Conservation (phyloP, 768 basidiomycete genomes). For the Gyrodon lividus region DNA sequence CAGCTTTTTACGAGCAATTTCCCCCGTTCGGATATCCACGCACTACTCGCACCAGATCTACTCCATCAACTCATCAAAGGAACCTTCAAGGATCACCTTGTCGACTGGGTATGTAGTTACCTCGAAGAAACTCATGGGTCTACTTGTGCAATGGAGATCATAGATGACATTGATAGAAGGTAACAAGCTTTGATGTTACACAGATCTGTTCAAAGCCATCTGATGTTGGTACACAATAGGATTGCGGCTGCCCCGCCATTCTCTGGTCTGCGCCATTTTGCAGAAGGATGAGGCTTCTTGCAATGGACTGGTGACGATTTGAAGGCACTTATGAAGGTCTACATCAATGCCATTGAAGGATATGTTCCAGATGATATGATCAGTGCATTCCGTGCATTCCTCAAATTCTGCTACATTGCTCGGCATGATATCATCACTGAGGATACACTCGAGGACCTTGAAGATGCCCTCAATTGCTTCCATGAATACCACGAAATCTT, state of each 20-base stretch:
- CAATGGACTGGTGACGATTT: constrained; percentile 40
- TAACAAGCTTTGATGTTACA: neutral
- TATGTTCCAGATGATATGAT: constrained; percentile 27
- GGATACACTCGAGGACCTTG: constrained; percentile 16
- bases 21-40: constrained; percentile 32
- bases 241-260: constrained; percentile 28
- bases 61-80: constrained; percentile 9
- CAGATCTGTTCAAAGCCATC: too few relatives aligned
- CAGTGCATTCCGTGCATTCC: constrained; percentile 15
- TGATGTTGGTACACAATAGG: too few relatives aligned
- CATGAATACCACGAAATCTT: constrained; percentile 22
- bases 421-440: constrained; percentile 20
- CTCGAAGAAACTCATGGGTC: constrained; percentile 13
- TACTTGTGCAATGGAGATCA: too few relatives aligned
- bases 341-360: constrained; percentile 24
- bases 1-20: constrained; percentile 33
- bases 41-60: constrained; percentile 26
- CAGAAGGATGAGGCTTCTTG: constrained; percentile 29
- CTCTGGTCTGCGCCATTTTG: constrained; percentile 28
- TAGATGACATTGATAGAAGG: constrained; percentile 33
- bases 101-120: constrained; percentile 30
- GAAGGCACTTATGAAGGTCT: constrained; percentile 39
- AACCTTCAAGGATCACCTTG: constrained; percentile 37
- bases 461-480: constrained; percentile 19
- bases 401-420: constrained; percentile 36